Evolutionary conservation across 805 yeast species (phyloP).

Genomic region (Metschnikowia cubensis): DNA sequence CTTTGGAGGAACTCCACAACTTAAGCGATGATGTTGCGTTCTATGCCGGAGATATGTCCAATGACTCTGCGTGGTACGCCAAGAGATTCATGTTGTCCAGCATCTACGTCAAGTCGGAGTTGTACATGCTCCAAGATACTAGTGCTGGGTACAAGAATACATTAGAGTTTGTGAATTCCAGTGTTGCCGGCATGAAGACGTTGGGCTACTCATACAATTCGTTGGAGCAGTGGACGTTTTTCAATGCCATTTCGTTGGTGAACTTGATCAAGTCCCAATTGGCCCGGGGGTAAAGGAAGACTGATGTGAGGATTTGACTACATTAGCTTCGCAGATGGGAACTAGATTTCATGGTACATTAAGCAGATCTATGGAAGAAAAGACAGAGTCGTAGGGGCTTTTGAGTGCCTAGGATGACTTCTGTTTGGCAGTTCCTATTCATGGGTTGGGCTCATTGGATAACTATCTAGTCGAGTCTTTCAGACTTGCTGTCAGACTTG

Average conservation of each 20-base stretch:
- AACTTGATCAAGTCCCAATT: slow-evolving; percentile 72
- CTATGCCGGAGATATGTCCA: slow-evolving; percentile 72
- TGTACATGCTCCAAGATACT: slow-evolving; percentile 74
- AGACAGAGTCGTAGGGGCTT: too few relatives aligned
- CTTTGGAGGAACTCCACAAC: slow-evolving; percentile 66
- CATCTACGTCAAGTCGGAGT: slow-evolving; percentile 69
- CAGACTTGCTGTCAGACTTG: too few relatives aligned
- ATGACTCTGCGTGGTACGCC: slow-evolving; percentile 91
- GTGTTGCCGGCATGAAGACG: slow-evolving; percentile 48
- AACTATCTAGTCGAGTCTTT: too few relatives aligned
- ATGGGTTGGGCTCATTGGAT: too few relatives aligned
- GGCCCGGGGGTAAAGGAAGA: slow-evolving; percentile 46
- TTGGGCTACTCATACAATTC: slow-evolving; percentile 60
- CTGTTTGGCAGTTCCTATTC: too few relatives aligned
- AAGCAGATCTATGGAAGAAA: too few relatives aligned
- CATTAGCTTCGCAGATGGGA: too few relatives aligned
- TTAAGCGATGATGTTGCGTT: slow-evolving; percentile 80
- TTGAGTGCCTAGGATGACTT: too few relatives aligned
- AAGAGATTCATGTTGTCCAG: slow-evolving; percentile 69
- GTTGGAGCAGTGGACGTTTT: slow-evolving; percentile 72
- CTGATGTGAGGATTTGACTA: too few relatives aligned
- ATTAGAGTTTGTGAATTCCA: slow-evolving; percentile 55
- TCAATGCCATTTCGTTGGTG: slow-evolving; percentile 57
- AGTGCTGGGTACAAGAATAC: slow-evolving; percentile 57
- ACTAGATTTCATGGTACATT: too few relatives aligned